A percentile compares a stretch with the other conserved stretches of the same genome.
These are phyloP conservation scores for Candida qinlingensis DNA, from an alignment of 805 yeast genomes.

Conservation along the genomic window DNA sequence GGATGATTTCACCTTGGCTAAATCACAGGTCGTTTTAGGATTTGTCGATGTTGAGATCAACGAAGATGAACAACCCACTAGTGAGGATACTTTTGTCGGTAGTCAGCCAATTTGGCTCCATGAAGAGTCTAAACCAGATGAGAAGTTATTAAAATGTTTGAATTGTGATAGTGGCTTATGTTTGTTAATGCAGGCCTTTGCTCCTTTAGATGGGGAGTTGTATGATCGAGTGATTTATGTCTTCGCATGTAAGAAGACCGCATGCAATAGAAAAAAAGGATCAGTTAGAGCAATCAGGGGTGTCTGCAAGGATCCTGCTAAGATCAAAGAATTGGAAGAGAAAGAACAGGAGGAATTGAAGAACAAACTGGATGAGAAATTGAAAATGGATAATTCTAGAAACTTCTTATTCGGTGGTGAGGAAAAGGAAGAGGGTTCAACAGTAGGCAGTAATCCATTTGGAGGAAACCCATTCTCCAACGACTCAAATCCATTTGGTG, in stretches of 20 bases:
- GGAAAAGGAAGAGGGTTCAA: conserved; percentile 27
- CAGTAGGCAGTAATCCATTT: conserved; percentile 33
- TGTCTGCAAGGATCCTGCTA: conserved; percentile 51
- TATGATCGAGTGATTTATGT: conserved; percentile 82
- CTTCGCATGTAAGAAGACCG: conserved; percentile 60
- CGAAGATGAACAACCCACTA: conserved; percentile 36
- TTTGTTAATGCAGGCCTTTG: conserved; percentile 70
- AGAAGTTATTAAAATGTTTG: conserved; percentile 52
- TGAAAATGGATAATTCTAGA: conserved; percentile 38
- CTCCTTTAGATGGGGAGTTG: conserved; percentile 65
- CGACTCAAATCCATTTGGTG: neutral
- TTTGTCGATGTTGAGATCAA: conserved; percentile 57
- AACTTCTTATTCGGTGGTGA: conserved; percentile 23
- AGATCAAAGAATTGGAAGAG: conserved; percentile 35
- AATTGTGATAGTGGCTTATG: conserved; percentile 61
- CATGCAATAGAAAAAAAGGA: conserved; percentile 68
- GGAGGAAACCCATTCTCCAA: conserved; percentile 24
- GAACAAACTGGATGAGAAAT: conserved; percentile 38
- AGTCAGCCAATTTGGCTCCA: conserved; percentile 73
- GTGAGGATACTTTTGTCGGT: conserved; percentile 77
- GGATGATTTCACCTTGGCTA: conserved; percentile 16
- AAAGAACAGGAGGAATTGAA: conserved; percentile 37
- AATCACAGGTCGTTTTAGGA: conserved; percentile 49
- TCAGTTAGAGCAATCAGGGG: conserved; percentile 76
- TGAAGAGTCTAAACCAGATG: conserved; percentile 50